phyloP scores from a whole-genome alignment of 441 rosid genomes.

The Capsella rubella region DNA sequence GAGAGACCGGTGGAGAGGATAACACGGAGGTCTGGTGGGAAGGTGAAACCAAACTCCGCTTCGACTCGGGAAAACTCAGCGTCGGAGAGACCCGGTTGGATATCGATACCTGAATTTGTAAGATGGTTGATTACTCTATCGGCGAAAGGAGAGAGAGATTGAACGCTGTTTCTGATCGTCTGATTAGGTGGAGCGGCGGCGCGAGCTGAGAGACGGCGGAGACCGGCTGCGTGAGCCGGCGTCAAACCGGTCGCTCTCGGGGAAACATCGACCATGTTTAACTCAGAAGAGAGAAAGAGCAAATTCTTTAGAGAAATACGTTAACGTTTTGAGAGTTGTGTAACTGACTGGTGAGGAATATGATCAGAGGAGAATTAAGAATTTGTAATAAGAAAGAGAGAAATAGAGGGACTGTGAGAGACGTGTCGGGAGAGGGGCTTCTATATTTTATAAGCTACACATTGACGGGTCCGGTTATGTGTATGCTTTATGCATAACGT shows the following conservation, averaged over 20 bases:
- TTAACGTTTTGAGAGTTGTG: background rate
- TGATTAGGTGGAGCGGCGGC: slow-evolving; percentile 72
- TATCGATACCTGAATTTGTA: slow-evolving; percentile 60
- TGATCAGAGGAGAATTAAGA: background rate
- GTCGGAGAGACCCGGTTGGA: slow-evolving; percentile 76
- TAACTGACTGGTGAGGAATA: background rate
- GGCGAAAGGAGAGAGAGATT: slow-evolving; percentile 65
- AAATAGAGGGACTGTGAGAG: too few relatives aligned
- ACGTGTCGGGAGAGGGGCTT: too few relatives aligned
- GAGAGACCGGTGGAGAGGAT: slow-evolving; percentile 79
- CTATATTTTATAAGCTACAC: slow-evolving; percentile 11
- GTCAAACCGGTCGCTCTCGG: slow-evolving; percentile 75
- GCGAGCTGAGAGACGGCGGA: slow-evolving; percentile 86
- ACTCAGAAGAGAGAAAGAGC: background rate
- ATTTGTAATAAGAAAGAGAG: background rate
- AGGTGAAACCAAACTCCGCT: slow-evolving; percentile 79
- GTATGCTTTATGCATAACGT: too few relatives aligned
- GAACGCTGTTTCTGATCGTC: slow-evolving; percentile 59
- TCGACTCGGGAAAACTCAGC: slow-evolving; percentile 77
- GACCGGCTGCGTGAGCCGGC: slow-evolving; percentile 81
- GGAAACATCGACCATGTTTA: slow-evolving; percentile 85
- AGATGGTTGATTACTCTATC: slow-evolving; percentile 68
- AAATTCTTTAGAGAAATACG: background rate
- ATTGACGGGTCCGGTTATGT: background rate
- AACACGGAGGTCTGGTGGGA: slow-evolving; percentile 86